Evolutionary conservation across 2,329 filamentous ascomycete species (phyloP), one percentile per base, ranked within the genome.

Genomic region (Coniochaeta pulveracea): DNA sequence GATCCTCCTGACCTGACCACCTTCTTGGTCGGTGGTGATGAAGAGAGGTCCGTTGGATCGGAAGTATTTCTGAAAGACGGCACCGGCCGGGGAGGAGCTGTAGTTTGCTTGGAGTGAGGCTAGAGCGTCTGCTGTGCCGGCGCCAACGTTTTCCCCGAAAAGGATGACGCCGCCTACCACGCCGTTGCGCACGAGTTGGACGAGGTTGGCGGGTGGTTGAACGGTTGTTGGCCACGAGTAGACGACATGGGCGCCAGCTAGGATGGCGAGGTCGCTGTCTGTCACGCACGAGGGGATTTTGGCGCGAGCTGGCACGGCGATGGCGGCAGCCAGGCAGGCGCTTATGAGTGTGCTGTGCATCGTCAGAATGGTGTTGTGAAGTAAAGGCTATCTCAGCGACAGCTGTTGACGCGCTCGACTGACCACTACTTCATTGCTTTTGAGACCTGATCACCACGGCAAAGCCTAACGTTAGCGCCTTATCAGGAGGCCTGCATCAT

Each of bases 161-260:
- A 31, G 28, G n/a, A 31, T 31, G 28, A 31, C 28, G 11, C 28
- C 28, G 28, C 28, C 28, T 14, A 31, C 28, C 9, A 31, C 18
- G 8, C 28, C 28, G 10, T 31, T 19, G 6, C 28, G 28, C 11
- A 22, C 18, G 10, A 31, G 28, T 14, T 10, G 5, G 8, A 31
- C 28, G 17, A 31, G 28, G 6, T 31, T 12, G 18, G 12, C 18
- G 2, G 28, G 28, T 14, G 28, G 18, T 2, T 17, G 18, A 21
- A 31, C 16, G 11, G 28, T 31, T 19, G 14, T 14, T 12, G 28
- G 28, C 28, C 28, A 31, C 6, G 28, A 31, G 28, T 31, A 31
- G 14, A 31, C 17, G 18, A 31, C 28, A 11, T 31, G 28, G 4
- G 28, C 28, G 4, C 28, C 28, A 21, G 28, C 28, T 10, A 31